Base-by-base conservation (phyloP, 2,329 filamentous ascomycete genomes). In the Pseudopyricularia javanii region DNA sequence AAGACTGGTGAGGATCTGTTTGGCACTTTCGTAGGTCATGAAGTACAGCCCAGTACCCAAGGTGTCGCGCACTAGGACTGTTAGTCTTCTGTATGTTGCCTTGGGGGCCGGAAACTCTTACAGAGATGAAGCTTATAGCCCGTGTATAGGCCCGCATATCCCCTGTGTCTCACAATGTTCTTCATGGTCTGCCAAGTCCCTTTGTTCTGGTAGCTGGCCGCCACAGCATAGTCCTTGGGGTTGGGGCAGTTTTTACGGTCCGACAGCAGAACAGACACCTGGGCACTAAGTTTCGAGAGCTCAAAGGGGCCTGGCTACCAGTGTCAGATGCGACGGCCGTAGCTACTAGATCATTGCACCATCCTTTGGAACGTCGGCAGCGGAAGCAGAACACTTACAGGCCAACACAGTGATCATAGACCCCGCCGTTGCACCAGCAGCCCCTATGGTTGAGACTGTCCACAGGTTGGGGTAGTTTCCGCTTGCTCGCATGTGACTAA, bases 21-120 rank as follows among this genome's bases (percentile, higher is more conserved):
- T 94, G 60, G 82, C 81, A 64, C 86, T 90, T 68, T 94, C 88
- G 65, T 94, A 94, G 30, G 88, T 91, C 70, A 87, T 88, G 63
- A 94, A 94, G 66, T 94, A 94, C 54, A 91, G 88, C 30, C 82
- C 80, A 1, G 88, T 94, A 52, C 88, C 88, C 55, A 93, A 74
- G 1, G 87, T 91, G 67, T 94, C 88, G 56, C 88, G 80, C 61
- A 91, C 86, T 88, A 57, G 24, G 5, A 14, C 1, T 26, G 26
- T 59, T 37, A 55, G 40, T 20, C 40, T 24, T 26, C 20, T 26
- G 40, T 11, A 24, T 14, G 20, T 14, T 5, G 5, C 40, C 20
- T 14, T 1, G 8, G 52, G 22, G 59, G 54, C 34, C 32, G 47
- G 12, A 35, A 12, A 22, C 47, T 54, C 85, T 70, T 73, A 91